A percentile compares a stretch with the other conserved stretches of the same genome.
Conservation (phyloP, 1,284 basidiomycete species). For the Cryptococcus maquisensis region DNA sequence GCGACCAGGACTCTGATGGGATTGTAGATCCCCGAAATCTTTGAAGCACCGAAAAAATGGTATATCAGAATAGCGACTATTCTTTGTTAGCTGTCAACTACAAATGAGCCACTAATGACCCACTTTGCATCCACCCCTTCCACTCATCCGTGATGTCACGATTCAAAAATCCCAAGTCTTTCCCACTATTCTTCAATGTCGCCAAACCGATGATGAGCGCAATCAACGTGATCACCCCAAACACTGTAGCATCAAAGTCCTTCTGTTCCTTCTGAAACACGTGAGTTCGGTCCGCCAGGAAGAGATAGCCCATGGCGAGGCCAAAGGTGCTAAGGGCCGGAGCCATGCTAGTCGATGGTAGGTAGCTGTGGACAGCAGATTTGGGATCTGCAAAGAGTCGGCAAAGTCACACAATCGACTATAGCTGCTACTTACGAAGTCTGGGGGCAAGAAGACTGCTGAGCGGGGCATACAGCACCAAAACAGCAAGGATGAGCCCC, state of each 20-base stretch:
- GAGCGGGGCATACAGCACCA: constrained; percentile 59
- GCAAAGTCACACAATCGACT: not conserved
- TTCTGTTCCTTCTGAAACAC: constrained; percentile 86
- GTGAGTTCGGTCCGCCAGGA: constrained; percentile 70
- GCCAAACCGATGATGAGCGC: constrained; percentile 59
- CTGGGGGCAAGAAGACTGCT: constrained; percentile 48
- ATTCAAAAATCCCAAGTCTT: constrained; percentile 80
- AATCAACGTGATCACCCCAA: constrained; percentile 58
- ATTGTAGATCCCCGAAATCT: constrained; percentile 84
- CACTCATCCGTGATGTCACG: constrained; percentile 89
- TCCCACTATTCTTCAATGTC: constrained; percentile 61
- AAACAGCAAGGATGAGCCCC: constrained; percentile 55
- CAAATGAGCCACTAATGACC: constrained; percentile 31
- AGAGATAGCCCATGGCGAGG: constrained; percentile 62
- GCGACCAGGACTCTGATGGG: constrained; percentile 81
- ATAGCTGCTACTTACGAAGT: constrained; percentile 38
- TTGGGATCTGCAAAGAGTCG: constrained; percentile 19
- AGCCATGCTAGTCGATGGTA: constrained; percentile 47
- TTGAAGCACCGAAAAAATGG: constrained; percentile 80
- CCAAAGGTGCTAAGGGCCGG: constrained; percentile 60
- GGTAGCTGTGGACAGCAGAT: constrained; percentile 44
- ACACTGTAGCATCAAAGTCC: constrained; percentile 66
- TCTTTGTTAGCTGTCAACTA: constrained; percentile 3
- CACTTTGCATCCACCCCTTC: constrained; percentile 96
- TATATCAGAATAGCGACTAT: constrained; percentile 80